phyloP scores from a whole-genome alignment of 352 stramenopile species.

The Pythium myriotylum region DNA sequence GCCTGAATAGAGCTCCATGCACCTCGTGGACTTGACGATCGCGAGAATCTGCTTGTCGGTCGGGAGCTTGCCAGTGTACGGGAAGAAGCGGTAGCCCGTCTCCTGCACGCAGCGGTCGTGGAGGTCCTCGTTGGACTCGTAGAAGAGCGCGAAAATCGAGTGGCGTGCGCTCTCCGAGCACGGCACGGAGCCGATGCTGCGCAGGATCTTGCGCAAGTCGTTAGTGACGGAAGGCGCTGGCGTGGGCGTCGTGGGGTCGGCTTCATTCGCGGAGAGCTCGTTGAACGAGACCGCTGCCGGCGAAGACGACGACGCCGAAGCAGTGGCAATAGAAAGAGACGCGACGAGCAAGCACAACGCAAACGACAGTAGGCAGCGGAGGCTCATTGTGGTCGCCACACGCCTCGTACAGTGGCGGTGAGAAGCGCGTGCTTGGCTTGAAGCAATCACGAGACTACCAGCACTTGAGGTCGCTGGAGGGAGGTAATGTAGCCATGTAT shows the following conservation, averaged over 20 bases:
- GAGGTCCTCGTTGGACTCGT: not conserved
- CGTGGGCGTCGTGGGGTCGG: not conserved
- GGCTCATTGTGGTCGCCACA: too few species aligned
- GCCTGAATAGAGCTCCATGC: slow-evolving; percentile 11
- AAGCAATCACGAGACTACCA: too few species aligned
- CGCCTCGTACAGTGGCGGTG: too few species aligned
- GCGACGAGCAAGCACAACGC: too few species aligned
- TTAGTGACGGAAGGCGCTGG: not conserved
- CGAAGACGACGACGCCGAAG: too few species aligned
- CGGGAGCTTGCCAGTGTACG: slow-evolving; percentile 46
- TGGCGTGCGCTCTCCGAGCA: not conserved
- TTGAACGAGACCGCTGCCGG: not conserved
- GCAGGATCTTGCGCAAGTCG: slow-evolving; percentile 5
- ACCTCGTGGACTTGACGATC: slow-evolving; percentile 39
- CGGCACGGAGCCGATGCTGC: not conserved
- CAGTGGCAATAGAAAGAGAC: too few species aligned
- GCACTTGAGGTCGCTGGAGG: too few species aligned
- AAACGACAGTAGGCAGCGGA: too few species aligned
- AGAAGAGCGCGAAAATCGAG: slow-evolving; percentile 3
- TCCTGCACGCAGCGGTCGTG: slow-evolving; percentile 1
- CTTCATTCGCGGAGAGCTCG: not conserved
- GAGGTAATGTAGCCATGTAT: too few species aligned
- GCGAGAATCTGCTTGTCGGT: slow-evolving; percentile 36
- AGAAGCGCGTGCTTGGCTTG: too few species aligned
- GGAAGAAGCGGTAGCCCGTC: slow-evolving; percentile 55